These are phyloP conservation scores for Clonostachys sp. DNA, from an alignment of 2,329 filamentous ascomycete genomes.

Conservation along the genomic window DNA sequence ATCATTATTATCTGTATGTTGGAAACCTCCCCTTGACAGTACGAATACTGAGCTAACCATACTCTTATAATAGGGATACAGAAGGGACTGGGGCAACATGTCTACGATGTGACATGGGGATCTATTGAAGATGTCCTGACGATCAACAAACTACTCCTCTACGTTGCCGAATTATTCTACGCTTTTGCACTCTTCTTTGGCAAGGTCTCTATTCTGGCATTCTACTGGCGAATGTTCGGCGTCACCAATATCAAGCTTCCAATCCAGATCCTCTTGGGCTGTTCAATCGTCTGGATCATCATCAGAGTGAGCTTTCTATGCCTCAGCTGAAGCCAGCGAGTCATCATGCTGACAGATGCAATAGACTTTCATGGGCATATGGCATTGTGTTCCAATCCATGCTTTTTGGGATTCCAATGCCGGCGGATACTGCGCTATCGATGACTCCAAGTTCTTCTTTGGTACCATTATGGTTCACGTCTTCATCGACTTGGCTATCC, in stretches of 20 bases:
- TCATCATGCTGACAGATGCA: too few relatives aligned
- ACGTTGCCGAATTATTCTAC: constrained; percentile 17
- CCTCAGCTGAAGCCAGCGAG: too few relatives aligned
- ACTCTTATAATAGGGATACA: too few relatives aligned
- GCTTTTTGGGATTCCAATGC: constrained; percentile 18
- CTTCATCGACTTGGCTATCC: constrained; percentile 14
- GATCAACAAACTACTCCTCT: constrained; percentile 12
- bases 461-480: constrained; percentile 14
- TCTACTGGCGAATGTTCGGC: constrained; percentile 23
- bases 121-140: neutral
- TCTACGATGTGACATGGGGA: neutral
- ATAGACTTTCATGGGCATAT: constrained; percentile 15
- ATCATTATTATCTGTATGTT: too few relatives aligned
- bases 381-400: constrained; percentile 19
- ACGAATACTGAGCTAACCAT: too few relatives aligned
- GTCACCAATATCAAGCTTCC: constrained; percentile 10
- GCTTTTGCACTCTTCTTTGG: constrained; percentile 15
- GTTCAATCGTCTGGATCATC: constrained; percentile 16
- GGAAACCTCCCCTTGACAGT: too few relatives aligned
- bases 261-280: constrained; percentile 14
- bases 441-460: constrained; percentile 17
- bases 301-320: constrained; percentile 5
- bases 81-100: constrained; percentile 4
- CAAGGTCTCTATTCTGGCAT: constrained; percentile 17
- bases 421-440: constrained; percentile 13